Evolutionary conservation across 257 asterid genomes (phyloP).

Genomic region (Solanum sitiens): DNA sequence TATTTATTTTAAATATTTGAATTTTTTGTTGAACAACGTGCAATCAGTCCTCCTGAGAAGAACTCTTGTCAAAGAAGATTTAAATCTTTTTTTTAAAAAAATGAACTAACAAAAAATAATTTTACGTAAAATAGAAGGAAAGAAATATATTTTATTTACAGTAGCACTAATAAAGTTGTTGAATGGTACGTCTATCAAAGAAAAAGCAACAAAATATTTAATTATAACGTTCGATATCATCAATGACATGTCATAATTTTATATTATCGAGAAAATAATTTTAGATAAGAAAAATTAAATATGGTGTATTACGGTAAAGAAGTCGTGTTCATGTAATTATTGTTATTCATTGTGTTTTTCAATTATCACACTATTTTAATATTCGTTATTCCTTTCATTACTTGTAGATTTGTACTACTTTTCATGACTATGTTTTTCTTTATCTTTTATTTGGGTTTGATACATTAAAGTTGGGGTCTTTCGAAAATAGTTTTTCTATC

Average conservation of each 20-base stretch:
- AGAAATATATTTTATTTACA: not conserved
- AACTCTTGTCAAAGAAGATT: not conserved
- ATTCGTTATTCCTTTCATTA: not conserved
- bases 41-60: not conserved
- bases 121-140: not conserved
- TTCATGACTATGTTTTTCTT: too few relatives aligned
- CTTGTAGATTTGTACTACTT: not conserved
- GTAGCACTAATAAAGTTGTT: not conserved
- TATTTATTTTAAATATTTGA: not conserved
- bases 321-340: too few relatives aligned
- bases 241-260: too few relatives aligned
- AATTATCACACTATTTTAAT: too few relatives aligned
- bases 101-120: too few relatives aligned
- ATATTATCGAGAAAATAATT: too few relatives aligned
- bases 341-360: too few relatives aligned
- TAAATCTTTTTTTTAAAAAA: too few relatives aligned
- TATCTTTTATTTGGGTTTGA: not conserved
- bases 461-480: not conserved
- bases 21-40: too few relatives aligned
- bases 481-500: rapidly evolving
- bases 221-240: too few relatives aligned
- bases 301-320: not conserved
- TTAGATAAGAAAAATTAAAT: too few relatives aligned
- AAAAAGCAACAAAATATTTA: not conserved
- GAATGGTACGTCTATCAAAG: not conserved